Evolutionary conservation across 164 flowering plant genomes (phyloP).

Genomic region (Magnolia changhungtana): DNA sequence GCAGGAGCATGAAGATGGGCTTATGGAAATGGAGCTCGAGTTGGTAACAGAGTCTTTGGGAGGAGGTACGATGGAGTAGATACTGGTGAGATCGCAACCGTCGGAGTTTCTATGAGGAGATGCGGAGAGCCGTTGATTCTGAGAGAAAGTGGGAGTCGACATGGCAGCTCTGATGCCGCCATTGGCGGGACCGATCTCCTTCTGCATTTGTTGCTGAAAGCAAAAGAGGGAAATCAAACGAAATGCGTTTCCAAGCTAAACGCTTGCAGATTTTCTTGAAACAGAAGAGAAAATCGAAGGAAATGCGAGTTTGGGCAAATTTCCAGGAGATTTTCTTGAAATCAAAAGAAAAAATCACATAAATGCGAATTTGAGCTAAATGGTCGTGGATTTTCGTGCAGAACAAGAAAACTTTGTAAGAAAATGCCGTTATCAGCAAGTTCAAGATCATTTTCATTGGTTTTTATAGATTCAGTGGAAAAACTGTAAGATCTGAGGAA

Average conservation of each 20-base stretch:
- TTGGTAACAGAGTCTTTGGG: slow-evolving; percentile 19
- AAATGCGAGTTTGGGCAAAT: no score
- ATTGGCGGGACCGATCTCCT: slow-evolving; percentile 21
- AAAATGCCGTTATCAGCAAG: no score
- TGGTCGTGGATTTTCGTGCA: no score
- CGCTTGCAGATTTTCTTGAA: neutral
- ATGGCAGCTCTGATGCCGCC: slow-evolving; percentile 16
- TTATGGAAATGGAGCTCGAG: slow-evolving; percentile 17
- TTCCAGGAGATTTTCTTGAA: no score
- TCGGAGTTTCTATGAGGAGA: slow-evolving; percentile 6
- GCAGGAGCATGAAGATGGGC: slow-evolving; percentile 25
- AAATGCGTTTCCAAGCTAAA: neutral
- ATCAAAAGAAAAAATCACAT: no score
- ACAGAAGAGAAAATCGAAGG: no score
- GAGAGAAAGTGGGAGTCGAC: slow-evolving; percentile 7
- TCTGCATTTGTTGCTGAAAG: slow-evolving; percentile 31
- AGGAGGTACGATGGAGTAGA: slow-evolving; percentile 16
- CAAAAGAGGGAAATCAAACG: neutral
- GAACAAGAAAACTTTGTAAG: no score
- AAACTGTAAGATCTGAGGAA: no score
- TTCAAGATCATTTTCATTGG: no score
- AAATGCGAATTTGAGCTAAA: no score
- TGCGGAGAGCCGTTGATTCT: slow-evolving; percentile 1
- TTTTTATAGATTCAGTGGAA: no score
- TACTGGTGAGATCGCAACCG: slow-evolving; percentile 20